Evolutionary conservation across 2,329 filamentous ascomycete species (phyloP), one percentile per base, ranked within the genome.

Genomic region (Xylaria polymorpha): DNA sequence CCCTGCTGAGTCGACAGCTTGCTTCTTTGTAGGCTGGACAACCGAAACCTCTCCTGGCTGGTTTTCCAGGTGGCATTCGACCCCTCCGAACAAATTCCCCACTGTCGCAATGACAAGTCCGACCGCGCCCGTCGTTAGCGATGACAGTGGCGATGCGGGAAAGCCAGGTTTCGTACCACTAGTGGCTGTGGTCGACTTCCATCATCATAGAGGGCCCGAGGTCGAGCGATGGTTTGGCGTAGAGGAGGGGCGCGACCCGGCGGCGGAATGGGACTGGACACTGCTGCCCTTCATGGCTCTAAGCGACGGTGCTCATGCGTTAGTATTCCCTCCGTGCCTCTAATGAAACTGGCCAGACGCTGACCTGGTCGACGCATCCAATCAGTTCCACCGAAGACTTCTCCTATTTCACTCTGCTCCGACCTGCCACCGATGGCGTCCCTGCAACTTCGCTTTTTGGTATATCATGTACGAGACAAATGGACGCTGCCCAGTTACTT

Each of bases 211-310:
- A 79, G 96, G 96, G 9, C 96, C 96, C 39, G 96, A 99, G 83
- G 92, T 98, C 66, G 94, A 98, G 83, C 88, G 87, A 76, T 98
- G 95, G 92, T 93, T 97, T 78, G 94, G 94, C 70, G 88, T 82
- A 35, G 81, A 90, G 22, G 90, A 94, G 74, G 92, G 90, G 63
- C 85, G 83, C 67, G 94, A 98, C 80, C 94, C 95, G 12, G 92
- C 92, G 3, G 85, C 82, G 55, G 92, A 94, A 68, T 95, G 97
- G 82, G 93, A 96, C 78, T 99, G 96, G 96, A 87, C 90, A 35
- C 81, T 98, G 74, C 85, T 99, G 70, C 94, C 96, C 0, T 99
- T 99, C 81, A 98, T 98, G 93, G 96, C 96, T 32, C 83, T 99
- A 77, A 96, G 93, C 67, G 96, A 99, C 79, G 96, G 96, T 62